A percentile compares a stretch with the other conserved stretches of the same genome.
phyloP scores from a whole-genome alignment of 768 basidiomycete genomes.

The Auricularia auricula-judae region DNA sequence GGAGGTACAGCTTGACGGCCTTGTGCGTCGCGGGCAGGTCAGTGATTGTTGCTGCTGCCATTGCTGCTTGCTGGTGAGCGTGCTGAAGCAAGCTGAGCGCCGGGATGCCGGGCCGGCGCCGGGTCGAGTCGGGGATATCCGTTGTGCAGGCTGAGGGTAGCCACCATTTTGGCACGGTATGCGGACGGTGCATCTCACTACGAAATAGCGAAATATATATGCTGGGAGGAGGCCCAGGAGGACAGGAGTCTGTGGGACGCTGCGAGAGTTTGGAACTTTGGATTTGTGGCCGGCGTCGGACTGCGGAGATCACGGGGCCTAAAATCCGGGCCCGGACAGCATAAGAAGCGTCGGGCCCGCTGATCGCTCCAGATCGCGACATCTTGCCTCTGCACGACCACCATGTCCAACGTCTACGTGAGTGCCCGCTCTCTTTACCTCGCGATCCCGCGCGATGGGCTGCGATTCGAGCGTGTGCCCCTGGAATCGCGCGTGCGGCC shows the following conservation, averaged over 20 bases:
- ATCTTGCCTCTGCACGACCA: not conserved
- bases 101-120: not conserved
- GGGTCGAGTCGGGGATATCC: too few relatives aligned
- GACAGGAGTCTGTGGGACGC: too few relatives aligned
- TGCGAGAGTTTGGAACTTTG: too few relatives aligned
- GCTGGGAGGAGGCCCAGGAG: too few relatives aligned
- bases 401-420: not conserved
- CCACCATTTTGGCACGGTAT: too few relatives aligned
- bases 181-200: too few relatives aligned
- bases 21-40: constrained; percentile 14
- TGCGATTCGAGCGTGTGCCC: not conserved
- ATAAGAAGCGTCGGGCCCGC: not conserved
- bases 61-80: too few relatives aligned
- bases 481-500: not conserved
- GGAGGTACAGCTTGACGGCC: constrained; percentile 56
- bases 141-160: too few relatives aligned
- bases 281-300: too few relatives aligned
- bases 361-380: not conserved
- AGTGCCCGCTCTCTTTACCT: not conserved
- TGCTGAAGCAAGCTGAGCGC: not conserved
- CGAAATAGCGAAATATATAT: too few relatives aligned
- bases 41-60: not conserved
- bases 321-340: not conserved
- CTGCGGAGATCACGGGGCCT: too few relatives aligned
- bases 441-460: not conserved